A percentile compares a stretch with the other conserved stretches of the same genome.
phyloP scores from a whole-genome alignment of 2,329 filamentous ascomycete species.

The Phaeosphaeriaceae sp. region DNA sequence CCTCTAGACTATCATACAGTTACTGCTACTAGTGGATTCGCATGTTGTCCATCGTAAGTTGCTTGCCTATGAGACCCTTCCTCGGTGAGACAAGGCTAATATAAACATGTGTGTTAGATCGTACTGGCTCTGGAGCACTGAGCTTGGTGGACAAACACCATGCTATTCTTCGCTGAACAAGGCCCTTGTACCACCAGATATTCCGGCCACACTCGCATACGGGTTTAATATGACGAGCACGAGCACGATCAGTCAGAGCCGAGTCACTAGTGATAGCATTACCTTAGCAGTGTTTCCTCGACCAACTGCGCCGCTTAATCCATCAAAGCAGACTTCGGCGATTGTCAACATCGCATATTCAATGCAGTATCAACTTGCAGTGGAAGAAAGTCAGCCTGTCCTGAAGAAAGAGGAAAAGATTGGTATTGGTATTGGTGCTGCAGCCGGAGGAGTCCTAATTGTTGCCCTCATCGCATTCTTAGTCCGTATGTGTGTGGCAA shows the following conservation, averaged over 20 bases:
- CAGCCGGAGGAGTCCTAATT: slow-evolving; percentile 11
- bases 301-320: slow-evolving; percentile 9
- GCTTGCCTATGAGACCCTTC: background rate
- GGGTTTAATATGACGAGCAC: background rate
- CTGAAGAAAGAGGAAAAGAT: slow-evolving; percentile 27
- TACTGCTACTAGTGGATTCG: slow-evolving; percentile 7
- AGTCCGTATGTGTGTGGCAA: slow-evolving; percentile 5
- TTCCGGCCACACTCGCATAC: slow-evolving; percentile 17
- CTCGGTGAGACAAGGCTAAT: background rate
- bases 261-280: background rate
- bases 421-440: slow-evolving; percentile 27
- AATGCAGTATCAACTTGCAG: slow-evolving; percentile 32
- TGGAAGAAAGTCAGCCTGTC: slow-evolving; percentile 2
- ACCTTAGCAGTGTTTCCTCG: background rate
- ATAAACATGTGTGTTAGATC: slow-evolving; percentile 5
- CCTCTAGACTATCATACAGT: slow-evolving; percentile 27
- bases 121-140: slow-evolving; percentile 26
- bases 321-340: slow-evolving; percentile 22
- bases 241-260: background rate
- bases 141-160: slow-evolving; percentile 35
- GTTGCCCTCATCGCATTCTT: slow-evolving; percentile 12
- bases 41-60: slow-evolving; percentile 29
- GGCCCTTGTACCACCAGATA: slow-evolving; percentile 12
- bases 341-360: slow-evolving; percentile 37
- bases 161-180: slow-evolving; percentile 27